Base-by-base conservation (phyloP, 345 rosid species). In the Lumnitzera racemosa region DNA sequence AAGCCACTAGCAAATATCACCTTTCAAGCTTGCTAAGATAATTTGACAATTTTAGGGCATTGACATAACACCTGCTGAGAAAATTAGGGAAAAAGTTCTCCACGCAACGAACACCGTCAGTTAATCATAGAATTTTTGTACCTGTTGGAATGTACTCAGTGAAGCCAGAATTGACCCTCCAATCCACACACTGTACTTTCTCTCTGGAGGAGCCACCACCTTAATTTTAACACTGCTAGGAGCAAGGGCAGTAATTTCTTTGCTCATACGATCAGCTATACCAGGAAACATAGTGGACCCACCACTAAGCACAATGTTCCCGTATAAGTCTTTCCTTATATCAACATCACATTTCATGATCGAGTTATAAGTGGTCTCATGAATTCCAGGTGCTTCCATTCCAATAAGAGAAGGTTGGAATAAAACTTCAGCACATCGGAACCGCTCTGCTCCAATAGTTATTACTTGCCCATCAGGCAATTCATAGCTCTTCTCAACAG, bases 61-160 rank as follows among this genome's bases (percentile, higher is more conserved):
- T 36, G 7, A 36, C 7, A 36, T 9, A 4, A 36, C 11, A 36
- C 1, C 5, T 36, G 7, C 9, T 9, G 7, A 36, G 43, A 36
- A 5, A 36, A 36, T 1, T 36, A 4, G 11, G 11, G 54, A 20
- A 15, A 53, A 50, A 11, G 36, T 24, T 46, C 43, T 36, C 43
- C 43, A 36, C 7, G 6, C 2, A 5, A 36, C 43, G 1, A 29
- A 36, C 43, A 36, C 43, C 43, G 1, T 36, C 2, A 5, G 43
- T 36, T 36, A 36, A 36, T 1, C 43, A 36, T 5, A 36, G 43
- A 29, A 58, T 24, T 53, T 31, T 11, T 51, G 50, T 72, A 67
- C 76, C 76, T 72, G 72, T 57, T 72, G 76, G 76, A 72, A 72
- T 55, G 76, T 73, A 54, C 70, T 71, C 46, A 75, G 79, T 41